Conservation (phyloP, 1,284 basidiomycete species). For the Ceratobasidium sp. region DNA sequence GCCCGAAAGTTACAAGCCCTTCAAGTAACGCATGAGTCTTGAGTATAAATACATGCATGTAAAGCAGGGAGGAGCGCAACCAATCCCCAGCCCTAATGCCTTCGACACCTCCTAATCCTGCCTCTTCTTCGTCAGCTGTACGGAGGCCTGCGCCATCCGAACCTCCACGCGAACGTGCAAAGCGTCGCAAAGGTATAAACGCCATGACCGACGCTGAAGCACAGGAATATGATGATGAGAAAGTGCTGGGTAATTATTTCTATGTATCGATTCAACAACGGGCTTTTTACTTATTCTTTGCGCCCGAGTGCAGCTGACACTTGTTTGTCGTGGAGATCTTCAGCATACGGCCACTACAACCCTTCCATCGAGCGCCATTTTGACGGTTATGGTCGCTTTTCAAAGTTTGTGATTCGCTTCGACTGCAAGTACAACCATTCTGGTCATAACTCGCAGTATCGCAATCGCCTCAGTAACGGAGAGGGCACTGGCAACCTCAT, state of each 20-base stretch:
- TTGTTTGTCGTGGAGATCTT: not conserved
- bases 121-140: not conserved
- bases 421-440: slow-evolving; percentile 23
- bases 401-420: slow-evolving; percentile 10
- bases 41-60: not conserved
- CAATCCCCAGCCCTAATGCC: not conserved
- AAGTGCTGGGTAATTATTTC: not conserved
- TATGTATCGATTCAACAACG: not conserved
- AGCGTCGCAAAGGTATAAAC: slow-evolving; percentile 15
- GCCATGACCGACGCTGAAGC: slow-evolving; percentile 8
- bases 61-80: not conserved
- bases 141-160: not conserved
- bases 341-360: slow-evolving; percentile 6
- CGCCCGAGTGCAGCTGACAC: not conserved
- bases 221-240: not conserved
- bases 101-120: not conserved
- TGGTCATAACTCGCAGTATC: not conserved
- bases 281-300: not conserved
- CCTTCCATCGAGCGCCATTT: not conserved
- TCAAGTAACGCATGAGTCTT: not conserved
- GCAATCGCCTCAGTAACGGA: slow-evolving; percentile 11
- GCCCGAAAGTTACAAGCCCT: not conserved
- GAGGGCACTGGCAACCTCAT: slow-evolving; percentile 21
- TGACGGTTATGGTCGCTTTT: not conserved
- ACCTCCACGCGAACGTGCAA: not conserved